These are phyloP conservation scores for Alternaria angustiovoidea DNA, from an alignment of 2,329 filamentous ascomycete genomes.

Conservation along the genomic window DNA sequence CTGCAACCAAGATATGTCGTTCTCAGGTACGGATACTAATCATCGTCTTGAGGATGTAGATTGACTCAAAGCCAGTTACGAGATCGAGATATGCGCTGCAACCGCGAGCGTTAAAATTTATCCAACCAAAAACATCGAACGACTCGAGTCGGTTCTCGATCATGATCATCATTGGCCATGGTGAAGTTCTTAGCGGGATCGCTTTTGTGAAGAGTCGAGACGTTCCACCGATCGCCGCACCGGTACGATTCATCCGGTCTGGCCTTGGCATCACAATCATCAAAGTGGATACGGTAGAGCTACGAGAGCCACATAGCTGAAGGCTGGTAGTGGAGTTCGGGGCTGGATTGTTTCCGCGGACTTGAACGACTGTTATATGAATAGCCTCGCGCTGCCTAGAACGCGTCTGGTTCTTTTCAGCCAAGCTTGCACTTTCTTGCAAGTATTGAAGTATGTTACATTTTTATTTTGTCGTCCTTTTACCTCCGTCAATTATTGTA, in stretches of 20 bases:
- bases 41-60: not conserved
- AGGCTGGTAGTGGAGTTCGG: slow-evolving; percentile 11
- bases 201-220: slow-evolving; percentile 7
- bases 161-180: not conserved
- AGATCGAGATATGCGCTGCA: slow-evolving; percentile 15
- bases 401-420: not conserved
- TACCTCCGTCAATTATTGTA: not conserved
- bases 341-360: slow-evolving; percentile 18
- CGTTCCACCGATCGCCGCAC: slow-evolving; percentile 28
- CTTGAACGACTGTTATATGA: slow-evolving; percentile 12
- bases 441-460: slow-evolving; percentile 2
- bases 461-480: slow-evolving; percentile 2
- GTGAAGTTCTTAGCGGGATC: slow-evolving; percentile 12
- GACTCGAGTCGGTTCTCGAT: not conserved
- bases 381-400: slow-evolving; percentile 6
- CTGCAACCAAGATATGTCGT: slow-evolving; percentile 1
- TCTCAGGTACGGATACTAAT: not conserved
- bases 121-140: not conserved
- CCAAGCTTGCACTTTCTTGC: not conserved
- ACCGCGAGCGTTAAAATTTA: not conserved
- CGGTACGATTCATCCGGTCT: slow-evolving; percentile 20
- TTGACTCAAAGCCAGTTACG: slow-evolving; percentile 12
- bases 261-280: slow-evolving; percentile 31
- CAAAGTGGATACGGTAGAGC: slow-evolving; percentile 20
- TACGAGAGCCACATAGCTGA: slow-evolving; percentile 18